Percentiles rank a stretch among this genome's conserved stretches.
These are phyloP conservation scores for Agrocybe praecox DNA, from an alignment of 768 basidiomycete species.

Conservation along the genomic window DNA sequence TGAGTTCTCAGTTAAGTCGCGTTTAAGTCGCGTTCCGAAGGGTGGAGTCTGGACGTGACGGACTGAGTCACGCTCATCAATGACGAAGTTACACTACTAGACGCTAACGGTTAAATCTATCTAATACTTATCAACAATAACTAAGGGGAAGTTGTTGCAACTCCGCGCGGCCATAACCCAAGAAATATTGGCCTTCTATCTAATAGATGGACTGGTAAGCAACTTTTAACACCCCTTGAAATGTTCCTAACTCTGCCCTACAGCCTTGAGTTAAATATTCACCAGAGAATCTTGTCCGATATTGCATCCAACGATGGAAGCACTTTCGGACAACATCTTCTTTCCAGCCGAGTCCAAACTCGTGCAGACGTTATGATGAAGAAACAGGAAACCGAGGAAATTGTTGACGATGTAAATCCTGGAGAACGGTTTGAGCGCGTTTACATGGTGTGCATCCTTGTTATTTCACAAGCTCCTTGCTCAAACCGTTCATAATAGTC, in stretches of 20 bases:
- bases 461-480: background rate
- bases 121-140: too few species aligned
- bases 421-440: conserved; percentile 35
- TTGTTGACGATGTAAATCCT: conserved; percentile 25
- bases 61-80: too few species aligned
- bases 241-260: background rate
- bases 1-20: too few species aligned
- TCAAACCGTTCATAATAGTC: conserved; percentile 41
- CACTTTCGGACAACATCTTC: conserved; percentile 51
- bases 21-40: too few species aligned
- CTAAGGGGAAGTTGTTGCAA: too few species aligned
- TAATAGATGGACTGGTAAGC: conserved; percentile 10
- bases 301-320: conserved; percentile 59
- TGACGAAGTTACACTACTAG: too few species aligned
- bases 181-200: too few species aligned
- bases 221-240: background rate
- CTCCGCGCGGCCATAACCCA: too few species aligned
- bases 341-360: conserved; percentile 64
- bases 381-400: conserved; percentile 23
- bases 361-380: conserved; percentile 24
- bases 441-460: conserved; percentile 54
- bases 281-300: conserved; percentile 75
- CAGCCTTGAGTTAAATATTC: conserved; percentile 80
- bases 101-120: too few species aligned
- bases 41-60: too few species aligned